Percentiles rank a stretch among this genome's conserved stretches.
phyloP scores from a whole-genome alignment of 768 basidiomycete genomes.

The Lentinula guzmanii region DNA sequence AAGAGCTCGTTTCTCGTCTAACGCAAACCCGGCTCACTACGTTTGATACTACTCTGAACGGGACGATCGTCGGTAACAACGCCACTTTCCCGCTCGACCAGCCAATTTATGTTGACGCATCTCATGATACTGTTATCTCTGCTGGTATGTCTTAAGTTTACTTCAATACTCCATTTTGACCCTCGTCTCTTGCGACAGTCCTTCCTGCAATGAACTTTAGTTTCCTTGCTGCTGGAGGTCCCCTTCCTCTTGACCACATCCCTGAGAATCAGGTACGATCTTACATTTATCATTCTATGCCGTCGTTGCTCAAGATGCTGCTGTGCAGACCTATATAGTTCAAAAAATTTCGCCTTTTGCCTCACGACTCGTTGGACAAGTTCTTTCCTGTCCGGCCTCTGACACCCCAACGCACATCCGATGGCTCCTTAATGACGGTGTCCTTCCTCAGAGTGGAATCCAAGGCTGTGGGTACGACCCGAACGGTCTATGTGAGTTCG shows the following conservation, averaged over 20 bases:
- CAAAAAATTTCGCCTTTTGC: constrained; percentile 28
- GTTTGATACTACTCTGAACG: constrained; percentile 48
- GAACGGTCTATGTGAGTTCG: constrained; percentile 58
- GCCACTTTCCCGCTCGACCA: constrained; percentile 53
- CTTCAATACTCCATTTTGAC: not conserved
- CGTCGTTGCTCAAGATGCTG: constrained; percentile 14
- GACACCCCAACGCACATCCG: constrained; percentile 43
- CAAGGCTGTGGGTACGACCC: constrained; percentile 52
- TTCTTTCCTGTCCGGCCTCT: constrained; percentile 28
- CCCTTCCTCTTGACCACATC: constrained; percentile 57
- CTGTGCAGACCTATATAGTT: constrained; percentile 29
- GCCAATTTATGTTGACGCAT: constrained; percentile 67
- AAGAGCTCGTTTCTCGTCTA: constrained; percentile 70
- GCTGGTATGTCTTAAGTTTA: constrained; percentile 34
- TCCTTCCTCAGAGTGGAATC: constrained; percentile 62
- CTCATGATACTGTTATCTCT: constrained; percentile 67
- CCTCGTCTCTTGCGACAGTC: constrained; percentile 27
- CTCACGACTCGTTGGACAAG: constrained; percentile 39
- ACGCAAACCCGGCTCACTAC: constrained; percentile 50
- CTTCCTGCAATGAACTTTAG: constrained; percentile 72
- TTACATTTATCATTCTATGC: constrained; percentile 39
- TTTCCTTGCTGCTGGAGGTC: constrained; percentile 52
- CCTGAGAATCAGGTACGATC: constrained; percentile 44
- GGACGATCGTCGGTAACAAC: constrained; percentile 50
- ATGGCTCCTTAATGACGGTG: constrained; percentile 69